Conservation (phyloP, 2,329 filamentous ascomycete genomes). For the Geoglossum cookeanum region DNA sequence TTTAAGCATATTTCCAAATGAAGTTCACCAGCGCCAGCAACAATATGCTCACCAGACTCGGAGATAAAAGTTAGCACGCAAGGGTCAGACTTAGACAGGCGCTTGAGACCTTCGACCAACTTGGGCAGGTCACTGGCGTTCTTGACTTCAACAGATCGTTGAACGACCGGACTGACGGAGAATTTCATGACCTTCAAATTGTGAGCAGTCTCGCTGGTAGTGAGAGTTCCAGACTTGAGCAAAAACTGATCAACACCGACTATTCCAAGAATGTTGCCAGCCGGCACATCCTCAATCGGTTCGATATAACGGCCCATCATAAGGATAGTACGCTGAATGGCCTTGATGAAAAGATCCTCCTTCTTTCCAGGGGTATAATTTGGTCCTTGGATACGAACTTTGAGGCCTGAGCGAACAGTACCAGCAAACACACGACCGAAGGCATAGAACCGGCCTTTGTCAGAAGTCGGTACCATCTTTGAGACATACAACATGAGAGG, state of each 20-base stretch:
- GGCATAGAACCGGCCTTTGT: slow-evolving; percentile 99
- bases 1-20: slow-evolving; percentile 99
- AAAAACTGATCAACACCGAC: slow-evolving; percentile 99
- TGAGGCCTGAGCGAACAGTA: slow-evolving; percentile 92
- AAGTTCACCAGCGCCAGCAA: slow-evolving; percentile 97
- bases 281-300: slow-evolving; percentile 96
- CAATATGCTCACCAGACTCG: slow-evolving; percentile 94
- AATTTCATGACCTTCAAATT: slow-evolving; percentile 99
- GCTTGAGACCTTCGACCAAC: slow-evolving; percentile 99
- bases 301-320: slow-evolving; percentile 99
- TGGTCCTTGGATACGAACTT: slow-evolving; percentile 99
- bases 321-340: slow-evolving; percentile 97
- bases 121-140: slow-evolving; percentile 99
- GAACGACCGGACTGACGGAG: slow-evolving; percentile 97
- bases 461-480: slow-evolving; percentile 99
- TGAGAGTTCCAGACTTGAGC: slow-evolving; percentile 99
- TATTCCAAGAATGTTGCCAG: slow-evolving; percentile 98
- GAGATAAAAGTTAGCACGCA: slow-evolving; percentile 83
- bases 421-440: slow-evolving; percentile 99
- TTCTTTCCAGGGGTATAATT: slow-evolving; percentile 98
- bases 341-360: slow-evolving; percentile 98
- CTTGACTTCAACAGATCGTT: slow-evolving; percentile 98
- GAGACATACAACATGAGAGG: slow-evolving; percentile 99
- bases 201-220: slow-evolving; percentile 91
- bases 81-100: slow-evolving; percentile 98